Evolutionary conservation across 2,329 filamentous ascomycete species (phyloP), one percentile per base, ranked within the genome.

Genomic region (Akanthomyces dipterigenus): DNA sequence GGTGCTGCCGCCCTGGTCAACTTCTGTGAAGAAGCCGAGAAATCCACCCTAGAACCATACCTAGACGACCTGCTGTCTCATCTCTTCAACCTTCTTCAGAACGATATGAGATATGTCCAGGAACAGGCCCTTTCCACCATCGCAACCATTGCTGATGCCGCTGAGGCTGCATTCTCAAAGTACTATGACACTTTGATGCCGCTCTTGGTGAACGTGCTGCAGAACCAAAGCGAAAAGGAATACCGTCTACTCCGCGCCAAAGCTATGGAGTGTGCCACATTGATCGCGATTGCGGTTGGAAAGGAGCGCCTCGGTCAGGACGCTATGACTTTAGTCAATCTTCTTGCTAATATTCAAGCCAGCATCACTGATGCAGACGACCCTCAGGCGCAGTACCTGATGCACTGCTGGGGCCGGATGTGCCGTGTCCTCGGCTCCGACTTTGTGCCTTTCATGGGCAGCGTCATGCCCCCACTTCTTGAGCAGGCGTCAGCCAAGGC

Each of bases 371-470:
- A 99, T 69, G 78, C 92, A 1, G 95, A 99, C 69, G 95, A 99
- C 71, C 95, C 95, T 43, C 95, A 99, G 75, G 90, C 92, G 18
- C 93, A 96, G 70, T 99, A 99, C 73, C 83, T 99, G 40, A 90
- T 99, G 77, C 95, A 99, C 80, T 99, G 95, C 78, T 99, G 95
- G 95, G 95, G 95, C 57, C 88, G 95, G 54, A 99, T 99, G 95
- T 98, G 93, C 76, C 88, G 95, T 66, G 93, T 99, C 34, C 83
- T 99, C 65, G 92, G 90, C 22, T 79, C 84, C 53, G 93, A 97
- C 68, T 99, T 99, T 75, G 81, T 98, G 14, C 93, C 93, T 18
- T 99, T 96, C 80, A 82, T 99, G 59, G 87, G 88, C 42, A 93
- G 87, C 55, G 95, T 99, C 64, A 98, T 99, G 87, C 93, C 93